These are phyloP conservation scores for Cytospora schulzeri DNA, from an alignment of 2,329 filamentous ascomycete species.

Conservation along the genomic window DNA sequence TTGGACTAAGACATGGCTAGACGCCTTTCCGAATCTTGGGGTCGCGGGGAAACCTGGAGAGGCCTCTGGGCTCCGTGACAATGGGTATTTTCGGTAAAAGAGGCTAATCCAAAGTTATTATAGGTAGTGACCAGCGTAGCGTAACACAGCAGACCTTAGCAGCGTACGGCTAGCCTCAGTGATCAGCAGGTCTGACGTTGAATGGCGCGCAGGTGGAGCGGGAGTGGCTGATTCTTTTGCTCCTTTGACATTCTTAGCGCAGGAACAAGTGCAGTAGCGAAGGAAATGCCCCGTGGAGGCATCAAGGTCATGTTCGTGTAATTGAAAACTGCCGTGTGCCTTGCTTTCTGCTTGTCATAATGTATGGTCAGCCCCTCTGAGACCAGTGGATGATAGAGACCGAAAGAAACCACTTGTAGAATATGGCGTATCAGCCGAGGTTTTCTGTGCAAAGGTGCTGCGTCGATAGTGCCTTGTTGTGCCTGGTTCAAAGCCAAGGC, in stretches of 20 bases:
- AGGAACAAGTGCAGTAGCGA: conserved; percentile 6
- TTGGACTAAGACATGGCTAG: neutral
- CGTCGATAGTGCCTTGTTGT: too few species aligned
- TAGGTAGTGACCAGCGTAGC: neutral
- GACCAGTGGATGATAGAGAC: neutral
- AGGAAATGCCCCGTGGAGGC: neutral
- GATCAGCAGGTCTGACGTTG: conserved; percentile 1
- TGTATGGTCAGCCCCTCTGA: neutral
- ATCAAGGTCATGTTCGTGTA: neutral
- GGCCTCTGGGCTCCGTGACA: neutral
- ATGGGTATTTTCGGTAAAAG: neutral
- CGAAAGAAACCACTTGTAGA: too few species aligned
- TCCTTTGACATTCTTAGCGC: conserved; percentile 10
- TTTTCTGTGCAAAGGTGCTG: too few species aligned
- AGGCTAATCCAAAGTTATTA: neutral
- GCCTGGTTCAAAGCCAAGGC: too few species aligned
- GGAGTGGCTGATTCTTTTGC: conserved; percentile 12
- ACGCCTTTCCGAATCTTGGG: neutral
- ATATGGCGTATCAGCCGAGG: too few species aligned
- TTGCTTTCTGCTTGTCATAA: neutral
- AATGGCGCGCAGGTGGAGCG: neutral
- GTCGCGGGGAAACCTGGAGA: neutral
- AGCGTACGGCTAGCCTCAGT: neutral
- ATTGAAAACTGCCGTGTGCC: neutral
- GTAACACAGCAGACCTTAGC: neutral